Evolutionary conservation across 2,329 filamentous ascomycete genomes (phyloP).

Genomic region (Ceratocystis smalleyi): DNA sequence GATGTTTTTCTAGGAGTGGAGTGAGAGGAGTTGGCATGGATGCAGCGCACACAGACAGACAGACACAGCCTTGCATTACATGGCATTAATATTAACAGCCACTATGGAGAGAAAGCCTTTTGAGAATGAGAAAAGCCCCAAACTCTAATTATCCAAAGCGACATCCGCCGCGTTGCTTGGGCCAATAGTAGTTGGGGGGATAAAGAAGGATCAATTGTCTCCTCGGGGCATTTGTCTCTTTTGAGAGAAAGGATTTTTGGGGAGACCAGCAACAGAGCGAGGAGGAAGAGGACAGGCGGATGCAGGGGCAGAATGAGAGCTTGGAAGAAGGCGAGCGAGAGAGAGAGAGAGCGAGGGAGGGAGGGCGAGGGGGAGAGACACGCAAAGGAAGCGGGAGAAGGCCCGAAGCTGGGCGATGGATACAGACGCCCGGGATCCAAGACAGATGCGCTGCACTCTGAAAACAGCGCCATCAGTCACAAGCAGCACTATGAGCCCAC

Average conservation of each 20-base stretch:
- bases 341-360: background rate
- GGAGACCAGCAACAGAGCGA: background rate
- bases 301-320: background rate
- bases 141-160: constrained; percentile 1
- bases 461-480: background rate
- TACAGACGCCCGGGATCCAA: too few relatives aligned
- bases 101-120: too few relatives aligned
- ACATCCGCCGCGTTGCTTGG: background rate
- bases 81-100: too few relatives aligned
- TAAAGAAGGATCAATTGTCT: background rate
- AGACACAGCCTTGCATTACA: too few relatives aligned
- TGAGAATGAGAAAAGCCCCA: background rate
- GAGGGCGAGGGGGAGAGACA: background rate
- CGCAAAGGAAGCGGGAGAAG: background rate
- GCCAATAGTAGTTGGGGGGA: background rate
- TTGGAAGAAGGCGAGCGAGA: too few relatives aligned
- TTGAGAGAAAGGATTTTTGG: background rate
- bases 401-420: too few relatives aligned
- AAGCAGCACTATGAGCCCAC: background rate
- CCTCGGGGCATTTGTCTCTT: constrained; percentile 1
- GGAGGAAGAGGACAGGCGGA: background rate
- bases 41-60: too few relatives aligned
- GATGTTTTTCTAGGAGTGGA: too few relatives aligned
- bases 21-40: too few relatives aligned
- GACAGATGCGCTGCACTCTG: background rate